Conservation (phyloP, 345 rosid genomes). For the Anastatica hierochuntica region DNA sequence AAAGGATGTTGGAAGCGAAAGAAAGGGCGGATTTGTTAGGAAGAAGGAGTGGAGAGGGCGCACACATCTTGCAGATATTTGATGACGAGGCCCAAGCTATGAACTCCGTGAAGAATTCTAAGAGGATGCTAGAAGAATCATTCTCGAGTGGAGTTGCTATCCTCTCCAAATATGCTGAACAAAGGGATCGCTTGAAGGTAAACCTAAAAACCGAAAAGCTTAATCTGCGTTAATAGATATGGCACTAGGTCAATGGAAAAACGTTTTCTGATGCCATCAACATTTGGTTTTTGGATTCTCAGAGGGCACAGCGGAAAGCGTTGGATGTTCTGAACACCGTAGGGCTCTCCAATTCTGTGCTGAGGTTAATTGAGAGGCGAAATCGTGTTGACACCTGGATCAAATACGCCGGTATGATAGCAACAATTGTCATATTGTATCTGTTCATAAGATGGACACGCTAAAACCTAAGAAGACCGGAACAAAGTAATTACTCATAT, state of each 20-base stretch:
- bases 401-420: constrained; percentile 73
- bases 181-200: constrained; percentile 91
- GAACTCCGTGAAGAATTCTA: constrained; percentile 74
- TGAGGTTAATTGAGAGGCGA: constrained; percentile 90
- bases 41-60: constrained; percentile 65
- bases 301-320: constrained; percentile 91
- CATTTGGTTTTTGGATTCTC: not conserved
- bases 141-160: constrained; percentile 70
- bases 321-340: constrained; percentile 77
- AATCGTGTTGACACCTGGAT: constrained; percentile 81
- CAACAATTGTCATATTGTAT: constrained; percentile 47
- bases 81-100: constrained; percentile 93
- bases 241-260: not conserved
- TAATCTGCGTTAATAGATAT: no score
- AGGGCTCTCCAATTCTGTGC: constrained; percentile 80
- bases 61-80: constrained; percentile 72
- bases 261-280: not conserved
- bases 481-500: no score
- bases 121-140: constrained; percentile 76
- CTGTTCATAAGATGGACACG: constrained; percentile 56
- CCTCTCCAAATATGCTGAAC: constrained; percentile 77
- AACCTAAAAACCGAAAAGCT: not conserved
- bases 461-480: not conserved
- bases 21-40: constrained; percentile 85
- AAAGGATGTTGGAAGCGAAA: constrained; percentile 58